phyloP scores from a whole-genome alignment of 495 filamentous ascomycete species.

The Aspergillus haitiensis region DNA sequence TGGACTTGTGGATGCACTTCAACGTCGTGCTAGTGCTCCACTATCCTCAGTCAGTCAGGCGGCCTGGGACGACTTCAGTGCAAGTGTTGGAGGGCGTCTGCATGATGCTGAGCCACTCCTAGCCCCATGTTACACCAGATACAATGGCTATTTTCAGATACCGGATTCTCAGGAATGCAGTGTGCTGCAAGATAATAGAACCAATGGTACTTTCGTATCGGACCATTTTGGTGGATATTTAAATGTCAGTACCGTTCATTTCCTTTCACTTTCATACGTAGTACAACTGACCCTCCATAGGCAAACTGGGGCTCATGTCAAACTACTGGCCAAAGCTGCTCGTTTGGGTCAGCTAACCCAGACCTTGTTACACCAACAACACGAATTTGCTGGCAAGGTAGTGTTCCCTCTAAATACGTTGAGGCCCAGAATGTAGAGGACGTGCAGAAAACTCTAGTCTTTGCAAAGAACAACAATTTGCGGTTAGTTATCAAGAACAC shows the following conservation, averaged over 20 bases:
- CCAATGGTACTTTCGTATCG: conserved; percentile 2
- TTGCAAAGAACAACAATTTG: conserved; percentile 33
- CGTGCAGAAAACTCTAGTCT: conserved; percentile 16
- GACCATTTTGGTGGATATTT: conserved; percentile 15
- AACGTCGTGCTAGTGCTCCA: neutral
- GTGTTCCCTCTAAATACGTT: conserved; percentile 21
- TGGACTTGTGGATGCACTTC: neutral
- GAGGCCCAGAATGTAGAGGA: conserved; percentile 19
- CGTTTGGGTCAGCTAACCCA: conserved; percentile 1
- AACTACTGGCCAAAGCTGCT: conserved; percentile 17
- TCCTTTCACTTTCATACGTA: neutral
- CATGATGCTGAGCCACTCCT: conserved; percentile 15
- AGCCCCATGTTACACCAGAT: conserved; percentile 17
- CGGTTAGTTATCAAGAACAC: conserved; percentile 47
- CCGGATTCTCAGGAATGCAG: neutral
- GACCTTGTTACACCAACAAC: conserved; percentile 5
- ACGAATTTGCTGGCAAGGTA: conserved; percentile 15
- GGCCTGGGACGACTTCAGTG: conserved; percentile 18
- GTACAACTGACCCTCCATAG: neutral
- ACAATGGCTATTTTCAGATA: conserved; percentile 6
- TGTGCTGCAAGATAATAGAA: conserved; percentile 6
- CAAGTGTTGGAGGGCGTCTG: conserved; percentile 19
- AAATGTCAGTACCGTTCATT: neutral
- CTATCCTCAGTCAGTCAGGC: neutral
- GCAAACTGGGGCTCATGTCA: conserved; percentile 23